These are phyloP conservation scores for Saccharomyces kudriavzevii DNA, from an alignment of 805 yeast genomes.

Conservation along the genomic window DNA sequence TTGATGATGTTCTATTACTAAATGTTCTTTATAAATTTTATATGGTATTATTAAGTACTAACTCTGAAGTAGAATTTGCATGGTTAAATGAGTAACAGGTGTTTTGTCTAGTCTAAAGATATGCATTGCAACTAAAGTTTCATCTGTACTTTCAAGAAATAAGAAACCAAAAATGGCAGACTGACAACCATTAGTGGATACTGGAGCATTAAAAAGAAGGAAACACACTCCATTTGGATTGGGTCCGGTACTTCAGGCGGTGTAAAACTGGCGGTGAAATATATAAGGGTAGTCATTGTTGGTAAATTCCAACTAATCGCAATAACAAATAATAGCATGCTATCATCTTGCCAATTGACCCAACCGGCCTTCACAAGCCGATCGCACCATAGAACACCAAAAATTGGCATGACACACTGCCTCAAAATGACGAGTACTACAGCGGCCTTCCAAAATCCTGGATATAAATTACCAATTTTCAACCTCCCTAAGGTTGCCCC, in stretches of 20 bases:
- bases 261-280: conserved; percentile 78
- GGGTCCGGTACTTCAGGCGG: conserved; percentile 45
- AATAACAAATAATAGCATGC: conserved; percentile 63
- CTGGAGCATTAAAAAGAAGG: conserved; percentile 68
- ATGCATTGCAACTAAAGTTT: conserved; percentile 10
- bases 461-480: conserved; percentile 49
- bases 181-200: conserved; percentile 61
- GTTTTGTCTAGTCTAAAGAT: no score
- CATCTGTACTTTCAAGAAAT: conserved; percentile 29
- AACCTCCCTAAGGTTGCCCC: conserved; percentile 88
- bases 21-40: neutral
- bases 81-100: no score
- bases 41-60: no score
- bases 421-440: conserved; percentile 48
- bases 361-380: conserved; percentile 61
- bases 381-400: conserved; percentile 61
- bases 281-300: conserved; percentile 80
- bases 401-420: conserved; percentile 67
- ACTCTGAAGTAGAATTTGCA: no score
- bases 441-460: conserved; percentile 63
- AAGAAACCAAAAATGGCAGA: conserved; percentile 52
- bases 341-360: conserved; percentile 41
- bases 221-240: conserved; percentile 73
- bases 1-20: neutral
- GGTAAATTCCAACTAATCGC: conserved; percentile 77